Percentiles rank a stretch among this genome's conserved stretches.
Conservation (phyloP, 805 yeast genomes). For the Cephaloascus fragrans region DNA sequence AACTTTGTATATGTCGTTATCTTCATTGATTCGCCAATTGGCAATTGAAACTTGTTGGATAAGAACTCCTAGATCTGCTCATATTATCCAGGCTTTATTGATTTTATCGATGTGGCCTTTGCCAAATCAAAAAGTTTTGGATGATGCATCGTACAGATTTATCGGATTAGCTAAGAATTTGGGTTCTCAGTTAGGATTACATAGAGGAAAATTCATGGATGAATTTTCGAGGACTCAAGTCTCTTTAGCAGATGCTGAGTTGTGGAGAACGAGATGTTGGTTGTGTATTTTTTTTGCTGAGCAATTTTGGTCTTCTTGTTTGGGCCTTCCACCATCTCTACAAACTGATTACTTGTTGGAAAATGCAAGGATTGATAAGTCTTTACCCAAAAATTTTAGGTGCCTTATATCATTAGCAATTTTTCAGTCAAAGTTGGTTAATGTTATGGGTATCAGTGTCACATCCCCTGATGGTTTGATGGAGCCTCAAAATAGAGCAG, state of each 20-base stretch:
- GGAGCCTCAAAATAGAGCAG: conserved; percentile 76
- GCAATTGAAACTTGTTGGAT: conserved; percentile 93
- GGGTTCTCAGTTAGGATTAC: conserved; percentile 81
- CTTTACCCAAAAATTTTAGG: conserved; percentile 61
- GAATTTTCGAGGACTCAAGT: conserved; percentile 90
- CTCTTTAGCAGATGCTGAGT: conserved; percentile 79
- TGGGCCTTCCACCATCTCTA: conserved; percentile 83
- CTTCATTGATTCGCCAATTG: conserved; percentile 71
- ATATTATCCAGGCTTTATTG: conserved; percentile 81
- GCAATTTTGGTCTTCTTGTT: conserved; percentile 80
- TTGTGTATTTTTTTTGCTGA: conserved; percentile 79
- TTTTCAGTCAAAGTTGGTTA: conserved; percentile 76
- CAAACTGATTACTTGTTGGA: conserved; percentile 78
- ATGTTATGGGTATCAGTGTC: conserved; percentile 80
- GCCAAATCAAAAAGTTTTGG: conserved; percentile 86
- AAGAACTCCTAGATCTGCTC: conserved; percentile 87
- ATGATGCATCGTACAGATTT: conserved; percentile 85
- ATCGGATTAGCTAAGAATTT: conserved; percentile 79
- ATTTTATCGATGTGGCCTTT: conserved; percentile 88
- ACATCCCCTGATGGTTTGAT: conserved; percentile 81
- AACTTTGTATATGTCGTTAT: conserved; percentile 60
- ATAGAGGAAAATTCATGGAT: conserved; percentile 82
- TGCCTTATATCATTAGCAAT: conserved; percentile 65
- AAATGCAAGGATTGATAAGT: conserved; percentile 57
- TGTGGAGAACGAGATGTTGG: conserved; percentile 94